Conservation (phyloP, 192 early-diverging fungal genomes). For the Spinellus fusiger region DNA sequence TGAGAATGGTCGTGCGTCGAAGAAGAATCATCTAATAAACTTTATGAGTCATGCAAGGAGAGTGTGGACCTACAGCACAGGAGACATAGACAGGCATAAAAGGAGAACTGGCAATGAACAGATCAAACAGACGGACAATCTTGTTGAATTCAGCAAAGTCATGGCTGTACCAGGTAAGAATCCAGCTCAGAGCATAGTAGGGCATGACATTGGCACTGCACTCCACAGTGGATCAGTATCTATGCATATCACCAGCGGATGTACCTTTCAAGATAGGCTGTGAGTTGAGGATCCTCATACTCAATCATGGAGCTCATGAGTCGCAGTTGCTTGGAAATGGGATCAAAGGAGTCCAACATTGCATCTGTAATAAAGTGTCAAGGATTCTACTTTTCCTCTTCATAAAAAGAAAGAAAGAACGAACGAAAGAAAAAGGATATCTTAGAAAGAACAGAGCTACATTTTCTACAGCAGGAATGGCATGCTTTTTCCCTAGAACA, state of each 20-base stretch:
- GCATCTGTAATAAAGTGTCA: slow-evolving; percentile 37
- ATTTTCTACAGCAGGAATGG: slow-evolving; percentile 46
- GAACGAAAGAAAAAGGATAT: slow-evolving; percentile 23
- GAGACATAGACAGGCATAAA: slow-evolving; percentile 59
- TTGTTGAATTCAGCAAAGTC: slow-evolving; percentile 45
- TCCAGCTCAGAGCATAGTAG: slow-evolving; percentile 66
- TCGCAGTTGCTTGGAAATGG: slow-evolving; percentile 39
- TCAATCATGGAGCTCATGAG: slow-evolving; percentile 40
- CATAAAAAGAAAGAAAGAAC: background rate
- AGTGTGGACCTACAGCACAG: slow-evolving; percentile 36
- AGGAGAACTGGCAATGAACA: slow-evolving; percentile 53
- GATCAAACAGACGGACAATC: slow-evolving; percentile 56
- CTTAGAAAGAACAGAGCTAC: slow-evolving; percentile 45
- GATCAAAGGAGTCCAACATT: slow-evolving; percentile 49
- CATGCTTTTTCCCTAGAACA: slow-evolving; percentile 49
- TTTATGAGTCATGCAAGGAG: background rate
- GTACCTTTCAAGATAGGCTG: slow-evolving; percentile 39
- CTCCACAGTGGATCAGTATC: background rate
- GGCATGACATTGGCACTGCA: slow-evolving; percentile 42
- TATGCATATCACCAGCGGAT: background rate
- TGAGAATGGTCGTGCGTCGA: slow-evolving; percentile 36
- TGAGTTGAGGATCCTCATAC: slow-evolving; percentile 44
- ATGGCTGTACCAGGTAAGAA: slow-evolving; percentile 73
- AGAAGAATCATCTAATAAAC: slow-evolving; percentile 36
- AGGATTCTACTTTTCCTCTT: slow-evolving; percentile 16